phyloP scores from a whole-genome alignment of 2,329 filamentous ascomycete species.

The Diaporthe citri region DNA sequence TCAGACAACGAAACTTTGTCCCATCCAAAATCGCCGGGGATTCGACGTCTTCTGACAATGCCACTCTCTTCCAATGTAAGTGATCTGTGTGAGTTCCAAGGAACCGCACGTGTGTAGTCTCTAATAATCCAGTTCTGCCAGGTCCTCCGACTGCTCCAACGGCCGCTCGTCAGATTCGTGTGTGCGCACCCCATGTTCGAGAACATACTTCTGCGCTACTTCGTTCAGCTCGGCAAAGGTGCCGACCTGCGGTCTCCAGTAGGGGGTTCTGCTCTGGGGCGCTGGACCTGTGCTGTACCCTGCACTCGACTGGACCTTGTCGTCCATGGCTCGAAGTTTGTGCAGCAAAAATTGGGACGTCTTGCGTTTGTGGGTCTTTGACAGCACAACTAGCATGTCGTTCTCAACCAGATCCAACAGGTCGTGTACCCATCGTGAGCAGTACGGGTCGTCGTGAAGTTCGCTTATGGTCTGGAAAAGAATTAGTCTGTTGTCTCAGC shows the following conservation, averaged over 20 bases:
- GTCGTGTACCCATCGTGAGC: slow-evolving; percentile 15
- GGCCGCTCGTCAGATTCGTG: background rate
- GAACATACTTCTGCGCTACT: background rate
- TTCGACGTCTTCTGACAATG: background rate
- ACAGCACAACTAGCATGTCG: slow-evolving; percentile 13
- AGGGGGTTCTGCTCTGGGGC: background rate
- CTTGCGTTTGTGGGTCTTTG: background rate
- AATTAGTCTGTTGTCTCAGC: background rate
- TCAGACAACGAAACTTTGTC: background rate
- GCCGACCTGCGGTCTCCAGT: background rate
- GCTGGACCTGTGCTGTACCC: background rate
- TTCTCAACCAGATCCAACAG: slow-evolving; percentile 7
- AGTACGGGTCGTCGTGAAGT: background rate
- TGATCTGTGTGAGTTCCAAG: background rate
- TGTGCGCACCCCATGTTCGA: background rate
- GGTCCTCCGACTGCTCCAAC: background rate
- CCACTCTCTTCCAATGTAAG: background rate
- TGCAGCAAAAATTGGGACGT: background rate
- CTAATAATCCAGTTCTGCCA: background rate
- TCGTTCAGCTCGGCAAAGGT: slow-evolving; percentile 4
- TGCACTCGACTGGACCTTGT: background rate
- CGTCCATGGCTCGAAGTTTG: background rate
- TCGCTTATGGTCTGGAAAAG: slow-evolving; percentile 10
- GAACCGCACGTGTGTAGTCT: too few relatives aligned
- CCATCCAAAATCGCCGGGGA: background rate